A percentile compares a stretch with the other conserved stretches of the same genome.
Evolutionary conservation across 768 basidiomycete species (phyloP).

Genomic region (Tephrocybe rancida): DNA sequence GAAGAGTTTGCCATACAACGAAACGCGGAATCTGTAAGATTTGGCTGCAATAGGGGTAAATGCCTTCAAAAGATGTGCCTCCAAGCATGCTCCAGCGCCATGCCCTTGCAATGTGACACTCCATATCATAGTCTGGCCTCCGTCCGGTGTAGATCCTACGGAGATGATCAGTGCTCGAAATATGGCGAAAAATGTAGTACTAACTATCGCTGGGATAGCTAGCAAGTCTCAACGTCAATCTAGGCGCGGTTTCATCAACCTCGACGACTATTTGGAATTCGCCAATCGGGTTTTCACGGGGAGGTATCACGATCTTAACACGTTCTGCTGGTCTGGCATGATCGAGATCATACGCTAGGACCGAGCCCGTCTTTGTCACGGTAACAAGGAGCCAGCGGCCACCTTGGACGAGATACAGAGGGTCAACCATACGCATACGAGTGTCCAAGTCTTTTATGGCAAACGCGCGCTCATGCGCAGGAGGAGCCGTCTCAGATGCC

Average conservation of each 20-base stretch:
- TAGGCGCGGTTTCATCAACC: neutral
- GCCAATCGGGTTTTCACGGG: neutral
- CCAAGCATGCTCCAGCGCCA: neutral
- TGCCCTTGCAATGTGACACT: neutral
- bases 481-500: neutral
- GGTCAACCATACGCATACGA: neutral
- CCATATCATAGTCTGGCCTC: constrained; percentile 6
- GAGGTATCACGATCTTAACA: neutral
- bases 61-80: neutral
- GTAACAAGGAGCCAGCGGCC: neutral
- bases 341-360: neutral
- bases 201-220: neutral
- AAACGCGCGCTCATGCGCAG: neutral
- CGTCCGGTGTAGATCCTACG: neutral
- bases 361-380: neutral
- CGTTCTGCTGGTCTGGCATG: neutral
- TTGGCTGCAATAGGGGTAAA: neutral
- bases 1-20: neutral
- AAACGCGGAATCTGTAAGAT: neutral
- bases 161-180: neutral
- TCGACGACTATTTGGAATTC: neutral
- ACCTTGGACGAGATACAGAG: neutral
- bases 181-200: neutral
- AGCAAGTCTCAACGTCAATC: neutral
- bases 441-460: neutral